phyloP scores from a whole-genome alignment of 345 rosid species.

The Aquilaria sinensis region DNA sequence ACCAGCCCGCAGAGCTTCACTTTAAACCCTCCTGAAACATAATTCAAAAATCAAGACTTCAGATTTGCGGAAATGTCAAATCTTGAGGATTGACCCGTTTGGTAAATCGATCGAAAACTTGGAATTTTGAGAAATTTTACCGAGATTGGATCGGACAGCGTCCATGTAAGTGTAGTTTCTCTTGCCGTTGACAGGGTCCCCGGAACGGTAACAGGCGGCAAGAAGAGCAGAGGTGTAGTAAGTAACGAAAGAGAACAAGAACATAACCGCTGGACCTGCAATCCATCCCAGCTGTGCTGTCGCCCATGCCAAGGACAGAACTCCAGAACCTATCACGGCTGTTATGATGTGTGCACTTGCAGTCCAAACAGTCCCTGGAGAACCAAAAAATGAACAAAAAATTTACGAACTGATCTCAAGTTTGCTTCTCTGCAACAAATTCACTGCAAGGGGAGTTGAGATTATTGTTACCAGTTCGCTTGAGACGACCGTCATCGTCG shows the following conservation, averaged over 20 bases:
- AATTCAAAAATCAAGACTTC: conserved; percentile 4
- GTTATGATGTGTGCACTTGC: conserved; percentile 46
- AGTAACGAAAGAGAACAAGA: conserved; percentile 35
- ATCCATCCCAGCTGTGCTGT: conserved; percentile 48
- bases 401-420: no score
- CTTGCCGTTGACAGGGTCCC: conserved; percentile 38
- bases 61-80: not conserved
- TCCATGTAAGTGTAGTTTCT: conserved; percentile 61
- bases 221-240: conserved; percentile 46
- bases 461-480: conserved; percentile 51
- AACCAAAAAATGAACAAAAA: not conserved
- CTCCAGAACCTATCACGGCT: conserved; percentile 47
- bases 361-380: conserved; percentile 33
- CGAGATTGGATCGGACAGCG: conserved; percentile 40
- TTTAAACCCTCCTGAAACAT: conserved; percentile 47
- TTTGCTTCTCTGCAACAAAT: not conserved
- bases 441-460: not conserved
- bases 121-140: not conserved
- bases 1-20: conserved; percentile 59
- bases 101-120: conserved; percentile 23
- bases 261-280: conserved; percentile 34
- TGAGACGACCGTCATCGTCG: conserved; percentile 72
- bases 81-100: conserved; percentile 26
- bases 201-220: conserved; percentile 44
- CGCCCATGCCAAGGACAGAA: conserved; percentile 44